A percentile compares a stretch with the other conserved stretches of the same genome.
Evolutionary conservation across 441 rosid species (phyloP).

Genomic region (California macrophylla): DNA sequence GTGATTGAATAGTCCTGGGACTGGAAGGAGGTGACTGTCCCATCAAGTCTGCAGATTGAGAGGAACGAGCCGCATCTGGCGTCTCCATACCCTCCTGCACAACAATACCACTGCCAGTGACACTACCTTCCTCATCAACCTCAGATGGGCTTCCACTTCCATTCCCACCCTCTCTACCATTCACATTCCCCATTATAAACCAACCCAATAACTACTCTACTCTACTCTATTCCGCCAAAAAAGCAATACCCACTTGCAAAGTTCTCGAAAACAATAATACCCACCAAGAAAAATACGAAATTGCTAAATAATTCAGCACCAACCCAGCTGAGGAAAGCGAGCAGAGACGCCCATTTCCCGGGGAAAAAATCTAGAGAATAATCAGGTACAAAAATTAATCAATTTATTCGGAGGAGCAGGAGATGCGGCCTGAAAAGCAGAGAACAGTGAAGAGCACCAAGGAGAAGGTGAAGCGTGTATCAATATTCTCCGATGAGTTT

Average conservation of each 20-base stretch:
- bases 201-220: neutral
- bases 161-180: conserved; percentile 67
- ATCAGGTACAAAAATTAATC: neutral
- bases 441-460: neutral
- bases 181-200: conserved; percentile 76
- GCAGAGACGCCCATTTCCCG: neutral
- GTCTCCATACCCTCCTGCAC: conserved; percentile 34
- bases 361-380: neutral
- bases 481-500: conserved; percentile 28
- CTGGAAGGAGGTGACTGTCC: conserved; percentile 90
- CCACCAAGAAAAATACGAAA: neutral
- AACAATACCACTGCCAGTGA: conserved; percentile 15
- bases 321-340: neutral
- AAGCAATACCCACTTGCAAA: conserved; percentile 16
- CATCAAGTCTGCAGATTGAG: conserved; percentile 41
- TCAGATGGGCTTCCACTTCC: conserved; percentile 35
- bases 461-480: conserved; percentile 1
- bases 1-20: conserved; percentile 72
- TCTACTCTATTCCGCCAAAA: neutral
- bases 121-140: conserved; percentile 40
- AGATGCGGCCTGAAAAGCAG: neutral
- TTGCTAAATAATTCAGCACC: neutral
- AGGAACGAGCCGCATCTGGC: conserved; percentile 27
- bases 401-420: neutral
- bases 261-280: neutral